phyloP scores from a whole-genome alignment of 257 asterid species.

The Capsicum chinense region DNA sequence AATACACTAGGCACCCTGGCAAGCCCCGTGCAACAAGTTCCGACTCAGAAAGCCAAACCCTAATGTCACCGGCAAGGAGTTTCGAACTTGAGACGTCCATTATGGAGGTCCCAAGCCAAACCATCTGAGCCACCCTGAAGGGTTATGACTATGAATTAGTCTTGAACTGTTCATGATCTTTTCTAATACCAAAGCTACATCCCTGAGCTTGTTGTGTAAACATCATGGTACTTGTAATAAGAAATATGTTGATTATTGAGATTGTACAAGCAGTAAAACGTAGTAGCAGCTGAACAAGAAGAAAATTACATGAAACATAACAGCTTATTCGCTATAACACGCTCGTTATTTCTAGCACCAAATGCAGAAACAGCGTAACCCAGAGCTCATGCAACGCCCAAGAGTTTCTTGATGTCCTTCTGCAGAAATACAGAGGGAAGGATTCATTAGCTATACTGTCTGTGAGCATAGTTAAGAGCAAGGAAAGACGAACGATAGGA shows the following conservation, averaged over 20 bases:
- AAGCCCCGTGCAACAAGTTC: no score
- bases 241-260: not conserved
- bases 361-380: not conserved
- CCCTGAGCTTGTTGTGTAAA: not conserved
- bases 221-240: not conserved
- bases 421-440: slow-evolving; percentile 42
- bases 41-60: no score
- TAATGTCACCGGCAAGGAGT: no score
- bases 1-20: no score
- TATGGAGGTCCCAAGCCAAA: no score
- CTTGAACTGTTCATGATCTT: no score
- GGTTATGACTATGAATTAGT: no score
- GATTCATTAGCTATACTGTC: not conserved
- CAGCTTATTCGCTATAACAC: not conserved
- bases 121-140: no score
- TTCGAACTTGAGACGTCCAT: no score
- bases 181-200: no score
- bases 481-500: not conserved
- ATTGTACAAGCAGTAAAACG: not conserved
- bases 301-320: not conserved
- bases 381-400: slow-evolving; percentile 51
- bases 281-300: not conserved
- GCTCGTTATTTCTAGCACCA: not conserved
- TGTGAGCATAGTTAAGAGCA: not conserved
- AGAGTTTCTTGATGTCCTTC: slow-evolving; percentile 90